Conservation (phyloP, 306 rosid species). For the Citrullus amarus region DNA sequence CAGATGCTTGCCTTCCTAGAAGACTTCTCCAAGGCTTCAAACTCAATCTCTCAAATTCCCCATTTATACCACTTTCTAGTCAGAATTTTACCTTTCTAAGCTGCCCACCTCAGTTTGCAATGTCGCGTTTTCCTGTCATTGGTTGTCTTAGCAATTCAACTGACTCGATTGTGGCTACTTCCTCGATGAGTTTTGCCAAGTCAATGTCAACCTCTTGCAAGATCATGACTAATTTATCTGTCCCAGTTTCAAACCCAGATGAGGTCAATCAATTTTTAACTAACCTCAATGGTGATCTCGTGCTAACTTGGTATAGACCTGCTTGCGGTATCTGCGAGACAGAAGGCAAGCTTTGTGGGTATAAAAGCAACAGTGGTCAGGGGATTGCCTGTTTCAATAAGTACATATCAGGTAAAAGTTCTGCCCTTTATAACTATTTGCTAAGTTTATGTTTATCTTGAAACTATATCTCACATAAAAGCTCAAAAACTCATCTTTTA, state of each 20-base stretch:
- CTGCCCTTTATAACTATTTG: background rate
- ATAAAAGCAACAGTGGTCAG: conserved; percentile 23
- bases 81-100: conserved; percentile 41
- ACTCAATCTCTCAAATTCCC: conserved; percentile 45
- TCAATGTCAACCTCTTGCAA: conserved; percentile 29
- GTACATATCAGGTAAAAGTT: conserved; percentile 27
- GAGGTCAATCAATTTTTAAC: conserved; percentile 11
- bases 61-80: conserved; percentile 20
- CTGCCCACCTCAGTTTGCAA: conserved; percentile 32
- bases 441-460: background rate
- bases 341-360: conserved; percentile 33
- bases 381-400: conserved; percentile 28
- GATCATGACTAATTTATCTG: conserved; percentile 16
- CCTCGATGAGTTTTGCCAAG: conserved; percentile 24
- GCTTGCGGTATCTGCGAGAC: conserved; percentile 43
- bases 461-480: background rate
- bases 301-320: conserved; percentile 40
- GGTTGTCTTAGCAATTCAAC: conserved; percentile 57
- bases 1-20: conserved; percentile 39
- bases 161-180: conserved; percentile 36
- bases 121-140: conserved; percentile 28
- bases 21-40: conserved; percentile 22
- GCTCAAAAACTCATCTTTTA: background rate
- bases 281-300: conserved; percentile 28
- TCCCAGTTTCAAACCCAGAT: conserved; percentile 29